Evolutionary conservation across 2,329 filamentous ascomycete genomes (phyloP).

Genomic region (Penicillium psychrosexuale): DNA sequence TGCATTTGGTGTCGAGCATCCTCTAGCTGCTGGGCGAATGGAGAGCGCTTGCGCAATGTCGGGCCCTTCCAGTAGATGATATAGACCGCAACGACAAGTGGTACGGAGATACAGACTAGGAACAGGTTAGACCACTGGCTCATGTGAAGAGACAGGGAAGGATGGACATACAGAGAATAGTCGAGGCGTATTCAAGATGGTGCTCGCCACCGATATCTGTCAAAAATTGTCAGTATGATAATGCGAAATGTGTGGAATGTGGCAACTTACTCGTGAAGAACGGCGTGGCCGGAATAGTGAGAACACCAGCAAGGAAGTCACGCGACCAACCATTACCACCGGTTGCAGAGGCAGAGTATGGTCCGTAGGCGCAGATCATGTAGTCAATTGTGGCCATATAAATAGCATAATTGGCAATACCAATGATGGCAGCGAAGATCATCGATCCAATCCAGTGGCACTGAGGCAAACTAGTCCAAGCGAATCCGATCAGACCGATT

Average conservation of each 20-base stretch:
- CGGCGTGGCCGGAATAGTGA: conserved; percentile 60
- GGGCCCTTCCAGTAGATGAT: conserved; percentile 66
- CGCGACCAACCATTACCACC: conserved; percentile 65
- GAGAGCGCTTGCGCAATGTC: conserved; percentile 56
- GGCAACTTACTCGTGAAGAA: conserved; percentile 40
- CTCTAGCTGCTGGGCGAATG: conserved; percentile 63
- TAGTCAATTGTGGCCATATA: conserved; percentile 68
- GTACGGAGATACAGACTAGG: conserved; percentile 53
- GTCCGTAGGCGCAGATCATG: conserved; percentile 65
- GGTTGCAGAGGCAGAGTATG: conserved; percentile 63
- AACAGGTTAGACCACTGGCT: background rate
- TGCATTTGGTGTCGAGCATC: conserved; percentile 39
- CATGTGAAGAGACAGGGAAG: background rate
- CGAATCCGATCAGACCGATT: conserved; percentile 62
- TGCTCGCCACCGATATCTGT: conserved; percentile 55
- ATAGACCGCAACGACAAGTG: conserved; percentile 63
- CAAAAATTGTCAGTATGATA: conserved; percentile 5
- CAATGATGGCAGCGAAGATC: conserved; percentile 59
- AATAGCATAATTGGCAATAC: conserved; percentile 61
- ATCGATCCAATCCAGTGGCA: conserved; percentile 62
- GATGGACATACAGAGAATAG: conserved; percentile 51
- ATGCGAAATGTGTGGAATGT: background rate
- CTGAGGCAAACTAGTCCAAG: conserved; percentile 56
- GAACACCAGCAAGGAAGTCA: conserved; percentile 62
- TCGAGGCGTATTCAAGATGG: conserved; percentile 59